These are phyloP conservation scores for Nelumbo lutea DNA, from an alignment of 164 flowering plant species.

Conservation along the genomic window DNA sequence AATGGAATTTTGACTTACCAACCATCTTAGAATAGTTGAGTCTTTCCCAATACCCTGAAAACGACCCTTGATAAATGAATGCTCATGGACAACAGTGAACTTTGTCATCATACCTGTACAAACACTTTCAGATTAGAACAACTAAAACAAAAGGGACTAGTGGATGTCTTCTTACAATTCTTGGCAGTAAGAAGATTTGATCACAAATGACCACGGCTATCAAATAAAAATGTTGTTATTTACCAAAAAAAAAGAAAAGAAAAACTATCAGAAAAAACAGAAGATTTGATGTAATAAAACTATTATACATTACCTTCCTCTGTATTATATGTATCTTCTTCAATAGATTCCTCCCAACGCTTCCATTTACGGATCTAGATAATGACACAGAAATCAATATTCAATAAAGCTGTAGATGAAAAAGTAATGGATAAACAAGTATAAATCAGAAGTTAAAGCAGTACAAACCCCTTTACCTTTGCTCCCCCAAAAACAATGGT, in stretches of 20 bases:
- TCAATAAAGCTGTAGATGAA: not conserved
- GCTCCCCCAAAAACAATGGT: slow-evolving; percentile 74
- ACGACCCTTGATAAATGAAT: slow-evolving; percentile 67
- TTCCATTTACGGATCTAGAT: slow-evolving; percentile 87
- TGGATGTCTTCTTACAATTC: not conserved
- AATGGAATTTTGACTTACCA: slow-evolving; percentile 44
- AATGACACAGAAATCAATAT: slow-evolving; percentile 7
- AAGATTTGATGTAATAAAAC: not conserved
- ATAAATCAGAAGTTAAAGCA: slow-evolving; percentile 2
- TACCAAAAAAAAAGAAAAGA: not conserved
- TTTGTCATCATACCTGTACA: slow-evolving; percentile 54
- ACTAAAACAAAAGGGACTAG: not conserved
- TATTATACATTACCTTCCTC: slow-evolving; percentile 29
- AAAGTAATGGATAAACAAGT: not conserved
- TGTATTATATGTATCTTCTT: slow-evolving; percentile 47
- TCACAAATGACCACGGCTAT: not conserved
- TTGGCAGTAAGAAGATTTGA: not conserved
- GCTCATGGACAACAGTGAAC: slow-evolving; percentile 71
- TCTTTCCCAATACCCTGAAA: slow-evolving; percentile 57
- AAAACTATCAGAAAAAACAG: not conserved
- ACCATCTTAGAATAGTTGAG: slow-evolving; percentile 48
- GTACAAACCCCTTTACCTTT: slow-evolving; percentile 46
- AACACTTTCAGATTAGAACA: slow-evolving; percentile 4
- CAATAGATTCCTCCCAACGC: slow-evolving; percentile 80
- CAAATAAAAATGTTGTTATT: not conserved